Conservation (phyloP, 2,329 filamentous ascomycete species). For the Penicillium oxalicum region DNA sequence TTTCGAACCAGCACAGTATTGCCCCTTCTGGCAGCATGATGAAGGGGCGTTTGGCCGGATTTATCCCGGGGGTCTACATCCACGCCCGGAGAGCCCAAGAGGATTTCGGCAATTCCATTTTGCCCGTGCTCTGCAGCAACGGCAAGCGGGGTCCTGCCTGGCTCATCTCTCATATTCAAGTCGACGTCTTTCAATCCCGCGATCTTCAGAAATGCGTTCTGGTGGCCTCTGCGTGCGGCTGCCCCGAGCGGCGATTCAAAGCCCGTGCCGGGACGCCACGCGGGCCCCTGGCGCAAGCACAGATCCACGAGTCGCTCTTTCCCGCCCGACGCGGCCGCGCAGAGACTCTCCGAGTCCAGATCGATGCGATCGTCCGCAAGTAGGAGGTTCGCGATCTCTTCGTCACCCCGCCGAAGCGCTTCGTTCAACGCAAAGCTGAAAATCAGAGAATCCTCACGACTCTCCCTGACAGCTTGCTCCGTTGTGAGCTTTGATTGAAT, state of each 20-base stretch:
- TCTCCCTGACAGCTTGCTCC: neutral
- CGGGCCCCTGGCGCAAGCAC: neutral
- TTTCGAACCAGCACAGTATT: neutral
- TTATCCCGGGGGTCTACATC: neutral
- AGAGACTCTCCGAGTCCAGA: neutral
- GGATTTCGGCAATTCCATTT: neutral
- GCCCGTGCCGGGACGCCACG: neutral
- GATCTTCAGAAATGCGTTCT: neutral
- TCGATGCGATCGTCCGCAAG: neutral
- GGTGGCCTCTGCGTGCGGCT: neutral
- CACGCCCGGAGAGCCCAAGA: neutral
- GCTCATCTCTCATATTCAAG: neutral
- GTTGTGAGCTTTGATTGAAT: neutral
- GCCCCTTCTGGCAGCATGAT: neutral
- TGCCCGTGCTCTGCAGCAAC: neutral
- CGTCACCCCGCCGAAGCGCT: neutral
- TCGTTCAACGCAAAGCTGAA: neutral
- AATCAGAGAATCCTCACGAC: neutral
- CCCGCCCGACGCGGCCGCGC: neutral
- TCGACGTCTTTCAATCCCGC: neutral
- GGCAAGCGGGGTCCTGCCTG: neutral
- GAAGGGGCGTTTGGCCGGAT: neutral
- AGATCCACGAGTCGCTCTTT: neutral
- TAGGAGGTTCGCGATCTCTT: neutral
- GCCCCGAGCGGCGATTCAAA: neutral